Evolutionary conservation across 257 asterid species (phyloP).

Genomic region (Nyctanthes arbortristis): DNA sequence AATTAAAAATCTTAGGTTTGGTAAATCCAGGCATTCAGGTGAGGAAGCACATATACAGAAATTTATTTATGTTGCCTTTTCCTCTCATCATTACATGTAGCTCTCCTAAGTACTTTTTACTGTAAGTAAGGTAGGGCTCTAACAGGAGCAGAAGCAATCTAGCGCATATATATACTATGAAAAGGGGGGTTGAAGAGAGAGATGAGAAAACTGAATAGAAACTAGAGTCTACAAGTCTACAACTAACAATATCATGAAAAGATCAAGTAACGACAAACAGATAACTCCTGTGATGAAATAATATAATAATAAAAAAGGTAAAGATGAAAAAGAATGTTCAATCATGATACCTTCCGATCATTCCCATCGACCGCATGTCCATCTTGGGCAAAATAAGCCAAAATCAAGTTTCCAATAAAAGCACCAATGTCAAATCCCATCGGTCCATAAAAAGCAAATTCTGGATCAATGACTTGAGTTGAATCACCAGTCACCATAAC

Average conservation of each 20-base stretch:
- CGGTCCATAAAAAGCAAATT: conserved; percentile 89
- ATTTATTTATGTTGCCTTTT: background rate
- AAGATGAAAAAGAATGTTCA: conserved; percentile 1
- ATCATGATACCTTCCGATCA: conserved; percentile 61
- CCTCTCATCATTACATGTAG: background rate
- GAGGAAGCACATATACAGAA: background rate
- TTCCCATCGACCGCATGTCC: conserved; percentile 68
- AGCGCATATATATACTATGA: background rate
- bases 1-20: background rate
- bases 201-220: background rate
- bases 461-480: conserved; percentile 95
- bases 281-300: background rate
- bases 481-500: conserved; percentile 83
- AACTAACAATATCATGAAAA: background rate
- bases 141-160: background rate
- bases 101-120: background rate
- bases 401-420: conserved; percentile 78
- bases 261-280: background rate
- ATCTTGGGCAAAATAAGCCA: conserved; percentile 93
- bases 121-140: background rate
- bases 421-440: conserved; percentile 98
- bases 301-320: background rate
- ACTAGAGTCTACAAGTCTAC: background rate
- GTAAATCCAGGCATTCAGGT: background rate
- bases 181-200: background rate